phyloP scores from a whole-genome alignment of 2,329 filamentous ascomycete species.

The Acephala macrosclerotiorum region DNA sequence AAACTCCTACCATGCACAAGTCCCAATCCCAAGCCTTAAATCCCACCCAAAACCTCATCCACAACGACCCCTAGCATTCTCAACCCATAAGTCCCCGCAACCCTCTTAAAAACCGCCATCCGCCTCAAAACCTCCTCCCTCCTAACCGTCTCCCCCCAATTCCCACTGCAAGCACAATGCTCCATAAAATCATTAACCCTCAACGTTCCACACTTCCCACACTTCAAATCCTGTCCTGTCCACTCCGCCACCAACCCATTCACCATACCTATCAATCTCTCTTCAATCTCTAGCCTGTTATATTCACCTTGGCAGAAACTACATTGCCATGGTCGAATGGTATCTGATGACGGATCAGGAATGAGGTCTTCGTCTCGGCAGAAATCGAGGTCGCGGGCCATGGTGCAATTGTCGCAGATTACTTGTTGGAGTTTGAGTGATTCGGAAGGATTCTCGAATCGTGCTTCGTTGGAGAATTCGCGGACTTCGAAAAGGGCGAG shows the following conservation, averaged over 20 bases:
- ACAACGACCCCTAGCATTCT: conserved; percentile 83
- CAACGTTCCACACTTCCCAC: conserved; percentile 72
- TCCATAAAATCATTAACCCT: conserved; percentile 94
- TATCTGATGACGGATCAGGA: conserved; percentile 46
- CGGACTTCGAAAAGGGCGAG: conserved; percentile 91
- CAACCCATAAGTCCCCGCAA: conserved; percentile 81
- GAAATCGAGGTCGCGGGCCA: conserved; percentile 87
- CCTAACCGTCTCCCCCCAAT: conserved; percentile 78
- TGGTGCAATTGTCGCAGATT: conserved; percentile 89
- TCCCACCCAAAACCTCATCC: conserved; percentile 61
- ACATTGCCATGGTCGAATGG: conserved; percentile 76
- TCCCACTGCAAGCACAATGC: conserved; percentile 91
- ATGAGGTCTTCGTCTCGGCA: conserved; percentile 88
- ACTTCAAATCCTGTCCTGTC: conserved; percentile 90
- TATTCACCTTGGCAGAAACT: conserved; percentile 77
- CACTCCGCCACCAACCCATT: conserved; percentile 80
- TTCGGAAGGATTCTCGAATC: conserved; percentile 85
- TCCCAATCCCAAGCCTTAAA: conserved; percentile 44
- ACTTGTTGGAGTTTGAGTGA: conserved; percentile 77
- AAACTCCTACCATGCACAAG: neutral
- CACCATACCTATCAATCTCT: conserved; percentile 78
- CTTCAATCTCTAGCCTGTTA: conserved; percentile 83
- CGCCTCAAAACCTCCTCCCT: conserved; percentile 69
- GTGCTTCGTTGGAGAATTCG: conserved; percentile 89
- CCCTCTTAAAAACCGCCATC: conserved; percentile 74